A percentile compares a stretch with the other conserved stretches of the same genome.
phyloP scores from a whole-genome alignment of 2,329 filamentous ascomycete genomes.

The Pseudogymnoascus sp. region DNA sequence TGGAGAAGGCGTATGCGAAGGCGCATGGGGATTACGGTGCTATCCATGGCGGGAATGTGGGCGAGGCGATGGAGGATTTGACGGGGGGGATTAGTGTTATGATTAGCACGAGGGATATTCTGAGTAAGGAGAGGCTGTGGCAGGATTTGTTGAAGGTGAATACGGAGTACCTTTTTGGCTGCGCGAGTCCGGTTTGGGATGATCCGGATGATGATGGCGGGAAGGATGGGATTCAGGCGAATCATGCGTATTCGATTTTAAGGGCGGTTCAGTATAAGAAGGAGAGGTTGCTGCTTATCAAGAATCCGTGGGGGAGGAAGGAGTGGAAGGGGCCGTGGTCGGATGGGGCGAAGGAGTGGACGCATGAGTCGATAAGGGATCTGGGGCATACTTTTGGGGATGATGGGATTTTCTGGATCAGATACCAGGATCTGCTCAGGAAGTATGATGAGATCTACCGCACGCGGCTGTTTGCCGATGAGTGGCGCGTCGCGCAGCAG shows the following conservation, averaged over 20 bases:
- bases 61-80: constrained; percentile 51
- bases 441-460: constrained; percentile 54
- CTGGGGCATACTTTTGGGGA: constrained; percentile 53
- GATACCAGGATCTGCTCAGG: constrained; percentile 52
- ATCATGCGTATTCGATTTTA: constrained; percentile 52
- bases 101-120: constrained; percentile 60
- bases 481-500: constrained; percentile 51
- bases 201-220: constrained; percentile 33
- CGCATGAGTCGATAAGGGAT: constrained; percentile 47
- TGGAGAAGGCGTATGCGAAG: constrained; percentile 80
- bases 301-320: constrained; percentile 53
- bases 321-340: constrained; percentile 51
- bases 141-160: constrained; percentile 71
- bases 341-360: constrained; percentile 57
- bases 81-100: constrained; percentile 64
- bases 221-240: constrained; percentile 46
- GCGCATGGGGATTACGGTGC: constrained; percentile 72
- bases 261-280: constrained; percentile 45
- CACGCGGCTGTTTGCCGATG: constrained; percentile 50
- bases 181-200: constrained; percentile 38
- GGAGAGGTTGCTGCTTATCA: constrained; percentile 43
- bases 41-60: constrained; percentile 61
- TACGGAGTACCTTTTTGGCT: constrained; percentile 68
- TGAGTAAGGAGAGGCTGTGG: constrained; percentile 79
- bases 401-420: constrained; percentile 57